A percentile compares a stretch with the other conserved stretches of the same genome.
Evolutionary conservation across 192 early-diverging fungal species (phyloP).

Genomic region (Podila verticillata): DNA sequence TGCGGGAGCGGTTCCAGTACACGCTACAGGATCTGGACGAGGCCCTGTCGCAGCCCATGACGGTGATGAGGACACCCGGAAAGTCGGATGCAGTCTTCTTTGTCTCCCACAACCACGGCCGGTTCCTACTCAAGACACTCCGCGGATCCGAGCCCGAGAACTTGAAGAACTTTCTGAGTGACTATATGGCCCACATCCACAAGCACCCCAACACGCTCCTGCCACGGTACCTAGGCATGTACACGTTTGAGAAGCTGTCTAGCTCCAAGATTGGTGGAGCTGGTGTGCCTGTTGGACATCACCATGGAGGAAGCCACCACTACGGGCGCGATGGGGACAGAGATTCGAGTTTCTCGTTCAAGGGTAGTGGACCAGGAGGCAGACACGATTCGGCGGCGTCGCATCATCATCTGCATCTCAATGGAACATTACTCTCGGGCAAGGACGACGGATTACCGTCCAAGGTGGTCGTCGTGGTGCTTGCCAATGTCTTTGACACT

Average conservation of each 20-base stretch:
- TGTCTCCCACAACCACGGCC: constrained; percentile 44
- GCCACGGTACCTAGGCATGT: constrained; percentile 47
- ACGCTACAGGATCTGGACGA: constrained; percentile 42
- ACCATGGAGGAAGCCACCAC: neutral
- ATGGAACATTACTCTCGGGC: constrained; percentile 33
- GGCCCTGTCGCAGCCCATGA: constrained; percentile 40
- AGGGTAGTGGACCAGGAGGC: neutral
- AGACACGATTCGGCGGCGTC: neutral
- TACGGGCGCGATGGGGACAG: neutral
- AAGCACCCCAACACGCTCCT: constrained; percentile 43
- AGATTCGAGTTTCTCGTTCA: neutral
- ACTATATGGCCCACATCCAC: constrained; percentile 42
- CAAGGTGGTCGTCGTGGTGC: constrained; percentile 38
- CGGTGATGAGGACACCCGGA: constrained; percentile 38
- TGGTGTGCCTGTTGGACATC: neutral
- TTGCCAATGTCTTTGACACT: constrained; percentile 48
- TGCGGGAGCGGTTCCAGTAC: constrained; percentile 40
- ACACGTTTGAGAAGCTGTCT: constrained; percentile 37
- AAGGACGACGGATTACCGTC: constrained; percentile 31
- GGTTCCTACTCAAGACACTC: constrained; percentile 46
- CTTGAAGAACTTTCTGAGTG: constrained; percentile 29
- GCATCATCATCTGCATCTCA: constrained; percentile 29
- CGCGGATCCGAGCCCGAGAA: constrained; percentile 36
- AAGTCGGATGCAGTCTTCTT: constrained; percentile 48
- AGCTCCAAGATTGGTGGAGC: constrained; percentile 6